Evolutionary conservation across 1,284 basidiomycete species (phyloP), one percentile per base, ranked within the genome.

Genomic region (Cronartium ribicola): DNA sequence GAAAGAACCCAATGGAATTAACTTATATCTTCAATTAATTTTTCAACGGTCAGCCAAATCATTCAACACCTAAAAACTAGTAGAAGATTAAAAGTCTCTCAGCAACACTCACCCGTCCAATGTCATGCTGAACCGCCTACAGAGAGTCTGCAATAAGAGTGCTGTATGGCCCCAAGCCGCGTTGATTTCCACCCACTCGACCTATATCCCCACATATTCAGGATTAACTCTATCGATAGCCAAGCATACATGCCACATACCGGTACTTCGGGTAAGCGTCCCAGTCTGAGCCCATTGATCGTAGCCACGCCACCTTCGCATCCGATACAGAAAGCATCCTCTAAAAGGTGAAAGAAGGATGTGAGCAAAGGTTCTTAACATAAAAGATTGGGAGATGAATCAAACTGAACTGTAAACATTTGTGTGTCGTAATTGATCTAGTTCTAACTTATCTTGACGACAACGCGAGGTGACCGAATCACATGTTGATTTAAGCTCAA

Each of bases 161-260:
- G 95, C 85, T 0, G 93, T 92, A 80, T 98, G 91, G 0, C 96
- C 96, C 93, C 95, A 97, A 3, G 96, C 96, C 5, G 96, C 96
- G 80, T 98, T 98, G 81, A 98, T 94, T 83, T 99, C 96, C 5
- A 91, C 88, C 94, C 95, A 99, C 80, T 98, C 95, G 39, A 98
- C 92, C 86, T 91, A 78, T 0, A 79, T 75, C n/a, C n/a, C n/a
- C n/a, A n/a, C n/a, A n/a, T n/a, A n/a, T n/a, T n/a, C n/a, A n/a
- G n/a, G n/a, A n/a, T n/a, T n/a, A n/a, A n/a, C n/a, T n/a, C 60
- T 68, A 75, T 2, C 22, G 37, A 6, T 61, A 29, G 22, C 40
- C 10, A 29, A 48, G 29, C 63, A 3, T 7, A 39, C 5, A 65
- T 36, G 22, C 14, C 57, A 83, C 87, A 57, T 78, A 90, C 89